These are phyloP conservation scores for Sporopachydermia quercuum DNA, from an alignment of 805 yeast genomes.

Conservation along the genomic window DNA sequence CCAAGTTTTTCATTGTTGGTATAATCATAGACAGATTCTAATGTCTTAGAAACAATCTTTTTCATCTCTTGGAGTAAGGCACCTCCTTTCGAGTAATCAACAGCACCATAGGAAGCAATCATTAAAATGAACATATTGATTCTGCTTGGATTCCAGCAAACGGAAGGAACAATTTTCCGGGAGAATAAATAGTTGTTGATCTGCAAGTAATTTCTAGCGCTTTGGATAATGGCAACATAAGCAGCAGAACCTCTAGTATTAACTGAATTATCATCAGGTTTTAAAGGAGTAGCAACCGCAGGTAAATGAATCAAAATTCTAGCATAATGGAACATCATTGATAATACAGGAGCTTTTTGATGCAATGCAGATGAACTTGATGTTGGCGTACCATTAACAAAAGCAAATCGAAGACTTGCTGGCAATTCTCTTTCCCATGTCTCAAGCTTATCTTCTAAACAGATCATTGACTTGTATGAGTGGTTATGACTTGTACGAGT, in stretches of 20 bases:
- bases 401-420: conserved; percentile 39
- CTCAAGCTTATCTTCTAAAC: conserved; percentile 53
- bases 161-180: conserved; percentile 13
- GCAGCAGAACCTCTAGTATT: conserved; percentile 14
- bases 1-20: conserved; percentile 12
- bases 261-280: conserved; percentile 4
- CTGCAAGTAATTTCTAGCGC: conserved; percentile 18
- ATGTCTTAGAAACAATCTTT: conserved; percentile 25
- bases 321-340: conserved; percentile 46
- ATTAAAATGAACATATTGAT: conserved; percentile 12
- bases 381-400: conserved; percentile 19
- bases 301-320: conserved; percentile 52
- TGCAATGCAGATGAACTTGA: conserved; percentile 12
- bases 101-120: conserved; percentile 33
- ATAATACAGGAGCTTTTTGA: conserved; percentile 25
- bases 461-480: conserved; percentile 12
- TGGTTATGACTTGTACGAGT: conserved; percentile 8
- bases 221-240: conserved; percentile 16
- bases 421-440: conserved; percentile 69
- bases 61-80: conserved; percentile 61
- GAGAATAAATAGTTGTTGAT: conserved; percentile 14
- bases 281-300: conserved; percentile 14
- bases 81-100: conserved; percentile 77
- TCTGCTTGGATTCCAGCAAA: conserved; percentile 16
- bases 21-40: conserved; percentile 10